Percentiles rank a stretch among this genome's conserved stretches.
Evolutionary conservation across 2,329 filamentous ascomycete genomes (phyloP).

Genomic region (Xylogone sp.): DNA sequence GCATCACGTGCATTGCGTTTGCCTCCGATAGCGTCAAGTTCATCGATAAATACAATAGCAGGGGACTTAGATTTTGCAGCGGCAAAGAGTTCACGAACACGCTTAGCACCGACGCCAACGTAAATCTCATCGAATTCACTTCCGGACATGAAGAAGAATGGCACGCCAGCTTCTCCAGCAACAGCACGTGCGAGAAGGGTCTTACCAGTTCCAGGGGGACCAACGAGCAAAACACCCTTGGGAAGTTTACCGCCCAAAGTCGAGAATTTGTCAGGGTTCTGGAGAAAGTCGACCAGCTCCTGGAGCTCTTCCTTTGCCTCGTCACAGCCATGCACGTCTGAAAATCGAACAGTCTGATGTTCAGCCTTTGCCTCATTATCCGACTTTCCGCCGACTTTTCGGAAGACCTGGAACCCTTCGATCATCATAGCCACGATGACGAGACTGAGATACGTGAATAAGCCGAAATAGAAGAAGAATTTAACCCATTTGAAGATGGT

Average conservation of each 20-base stretch:
- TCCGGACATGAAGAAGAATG: constrained; percentile 99
- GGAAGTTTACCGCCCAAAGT: constrained; percentile 93
- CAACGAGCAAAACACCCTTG: constrained; percentile 92
- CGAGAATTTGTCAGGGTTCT: constrained; percentile 89
- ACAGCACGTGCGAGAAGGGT: constrained; percentile 93
- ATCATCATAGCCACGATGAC: constrained; percentile 78
- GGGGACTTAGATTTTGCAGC: constrained; percentile 83
- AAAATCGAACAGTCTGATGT: constrained; percentile 86
- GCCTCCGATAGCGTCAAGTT: constrained; percentile 89
- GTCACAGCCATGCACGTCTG: constrained; percentile 93
- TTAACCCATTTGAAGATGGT: constrained; percentile 88
- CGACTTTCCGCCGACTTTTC: constrained; percentile 67
- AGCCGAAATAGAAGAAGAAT: constrained; percentile 73
- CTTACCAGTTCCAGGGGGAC: constrained; percentile 95
- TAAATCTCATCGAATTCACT: constrained; percentile 99
- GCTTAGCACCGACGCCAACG: constrained; percentile 93
- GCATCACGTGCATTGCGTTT: constrained; percentile 91
- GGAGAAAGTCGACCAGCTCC: constrained; percentile 93
- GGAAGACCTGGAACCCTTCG: constrained; percentile 74
- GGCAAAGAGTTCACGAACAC: constrained; percentile 87
- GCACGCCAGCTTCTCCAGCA: constrained; percentile 92
- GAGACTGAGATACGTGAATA: constrained; percentile 76
- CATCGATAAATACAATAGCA: constrained; percentile 93
- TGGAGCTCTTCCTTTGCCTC: constrained; percentile 98
- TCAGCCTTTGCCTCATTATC: constrained; percentile 87